Percentiles rank a stretch among this genome's conserved stretches.
phyloP scores from a whole-genome alignment of 208 protist species.

The Leishmania amazonensis region DNA sequence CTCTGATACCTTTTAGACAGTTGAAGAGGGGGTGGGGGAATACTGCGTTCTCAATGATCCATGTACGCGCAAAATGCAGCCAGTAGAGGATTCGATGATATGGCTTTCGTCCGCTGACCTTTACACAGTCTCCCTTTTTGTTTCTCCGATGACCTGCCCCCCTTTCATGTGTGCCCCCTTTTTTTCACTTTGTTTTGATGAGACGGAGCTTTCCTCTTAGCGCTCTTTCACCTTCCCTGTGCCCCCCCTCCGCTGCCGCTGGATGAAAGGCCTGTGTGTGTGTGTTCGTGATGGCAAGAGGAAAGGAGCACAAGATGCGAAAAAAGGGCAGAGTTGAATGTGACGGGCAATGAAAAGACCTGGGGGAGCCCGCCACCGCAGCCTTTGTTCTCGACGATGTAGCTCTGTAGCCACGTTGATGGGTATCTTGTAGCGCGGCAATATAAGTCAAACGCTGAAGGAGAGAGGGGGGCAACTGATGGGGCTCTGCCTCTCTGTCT shows the following conservation, averaged over 20 bases:
- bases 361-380: background rate
- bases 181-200: background rate
- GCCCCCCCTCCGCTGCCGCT: background rate
- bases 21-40: too few species aligned
- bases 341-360: background rate
- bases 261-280: background rate
- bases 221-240: background rate
- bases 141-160: background rate
- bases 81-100: background rate
- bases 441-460: background rate
- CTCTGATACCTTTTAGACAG: background rate
- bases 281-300: background rate
- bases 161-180: background rate
- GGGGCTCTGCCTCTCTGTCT: background rate
- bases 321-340: background rate
- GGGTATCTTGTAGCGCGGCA: background rate
- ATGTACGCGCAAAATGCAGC: background rate
- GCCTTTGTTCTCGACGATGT: background rate
- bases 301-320: background rate
- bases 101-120: background rate
- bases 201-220: background rate
- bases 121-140: constrained; percentile 2
- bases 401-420: background rate
- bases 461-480: background rate
- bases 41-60: background rate